Evolutionary conservation across 441 rosid species (phyloP).

Genomic region (Populus tomentosa): DNA sequence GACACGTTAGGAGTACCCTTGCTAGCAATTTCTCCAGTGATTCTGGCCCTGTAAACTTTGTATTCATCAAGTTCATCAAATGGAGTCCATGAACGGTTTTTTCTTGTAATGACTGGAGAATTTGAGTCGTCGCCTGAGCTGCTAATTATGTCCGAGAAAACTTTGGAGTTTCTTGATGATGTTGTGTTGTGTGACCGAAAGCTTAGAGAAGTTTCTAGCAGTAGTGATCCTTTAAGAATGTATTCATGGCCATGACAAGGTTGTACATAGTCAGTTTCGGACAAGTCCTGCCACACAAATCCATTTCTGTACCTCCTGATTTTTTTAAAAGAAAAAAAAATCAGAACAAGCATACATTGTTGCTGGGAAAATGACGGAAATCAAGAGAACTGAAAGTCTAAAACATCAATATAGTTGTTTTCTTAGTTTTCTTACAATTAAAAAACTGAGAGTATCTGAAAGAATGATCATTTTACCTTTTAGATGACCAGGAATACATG

Average conservation of each 20-base stretch:
- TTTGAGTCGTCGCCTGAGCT: slow-evolving; percentile 29
- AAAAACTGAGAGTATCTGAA: neutral
- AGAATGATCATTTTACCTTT: slow-evolving; percentile 38
- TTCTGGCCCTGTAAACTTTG: slow-evolving; percentile 28
- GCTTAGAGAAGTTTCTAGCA: slow-evolving; percentile 12
- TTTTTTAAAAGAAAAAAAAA: neutral
- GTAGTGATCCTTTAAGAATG: slow-evolving; percentile 64
- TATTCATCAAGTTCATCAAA: slow-evolving; percentile 25
- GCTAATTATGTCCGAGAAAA: slow-evolving; percentile 22
- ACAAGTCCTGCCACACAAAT: slow-evolving; percentile 80
- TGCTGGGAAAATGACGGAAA: neutral
- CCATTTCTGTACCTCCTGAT: slow-evolving; percentile 79
- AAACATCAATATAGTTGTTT: neutral
- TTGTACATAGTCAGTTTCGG: slow-evolving; percentile 55
- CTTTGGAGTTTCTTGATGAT: slow-evolving; percentile 29
- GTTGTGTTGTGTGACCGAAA: slow-evolving; percentile 27
- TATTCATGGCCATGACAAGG: slow-evolving; percentile 76
- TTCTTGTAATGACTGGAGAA: slow-evolving; percentile 18
- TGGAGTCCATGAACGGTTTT: slow-evolving; percentile 31
- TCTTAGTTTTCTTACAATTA: neutral
- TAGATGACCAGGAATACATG: slow-evolving; percentile 81
- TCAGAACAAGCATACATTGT: neutral
- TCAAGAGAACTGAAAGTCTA: neutral
- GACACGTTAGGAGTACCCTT: slow-evolving; percentile 26
- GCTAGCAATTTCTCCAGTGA: slow-evolving; percentile 15